Evolutionary conservation across 2,329 filamentous ascomycete genomes (phyloP), one percentile per base, ranked within the genome.

Genomic region (Colletotrichum paranaense): DNA sequence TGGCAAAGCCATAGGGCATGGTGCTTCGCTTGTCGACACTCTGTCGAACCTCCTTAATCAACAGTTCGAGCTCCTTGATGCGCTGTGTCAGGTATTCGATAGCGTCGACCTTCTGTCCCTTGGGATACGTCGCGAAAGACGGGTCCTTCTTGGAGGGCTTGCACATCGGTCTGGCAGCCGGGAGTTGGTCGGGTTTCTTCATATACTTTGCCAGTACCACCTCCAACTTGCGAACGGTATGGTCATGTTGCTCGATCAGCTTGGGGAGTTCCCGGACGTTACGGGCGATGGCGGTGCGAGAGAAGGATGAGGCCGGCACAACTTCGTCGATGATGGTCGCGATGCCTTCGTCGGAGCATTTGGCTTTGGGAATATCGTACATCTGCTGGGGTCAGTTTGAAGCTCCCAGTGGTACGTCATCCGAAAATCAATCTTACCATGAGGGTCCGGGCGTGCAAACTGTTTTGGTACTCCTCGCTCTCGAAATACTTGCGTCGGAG

Each of bases 1-100:
- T 98, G 9, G 96, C 95, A 80, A 99, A 99, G 0, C 97, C 97
- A 79, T 95, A 99, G 0, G 94, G 89, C 89, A 97, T 93, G 19
- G 95, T 93, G 80, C 96, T 94, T 62, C 95, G 92, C 81, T 92
- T 95, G 82, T 98, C 96, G 8, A 99, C 92, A 1, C 91, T 92
- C 52, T 91, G 89, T 14, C 97, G 91, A 1, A 95, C 93, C 75
- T 97, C 91, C 79, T 93, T 94, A 82, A 99, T 95, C 79, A 97
- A 91, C 12, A 91, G 82, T 81, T 98, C 96, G 46, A 99, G 88
- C 60, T 92, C 88, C 76, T 92, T 91, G 79, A 99, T 98, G 22
- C 95, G 92, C 66, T 93, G 90, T 0, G 95, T 97, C 67, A 97
- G 87, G 79, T 98, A 98, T 75, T 98, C 94, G 78, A 99, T 98